Base-by-base conservation (phyloP, 2,329 filamentous ascomycete species). In the Leptographium wingfieldii region DNA sequence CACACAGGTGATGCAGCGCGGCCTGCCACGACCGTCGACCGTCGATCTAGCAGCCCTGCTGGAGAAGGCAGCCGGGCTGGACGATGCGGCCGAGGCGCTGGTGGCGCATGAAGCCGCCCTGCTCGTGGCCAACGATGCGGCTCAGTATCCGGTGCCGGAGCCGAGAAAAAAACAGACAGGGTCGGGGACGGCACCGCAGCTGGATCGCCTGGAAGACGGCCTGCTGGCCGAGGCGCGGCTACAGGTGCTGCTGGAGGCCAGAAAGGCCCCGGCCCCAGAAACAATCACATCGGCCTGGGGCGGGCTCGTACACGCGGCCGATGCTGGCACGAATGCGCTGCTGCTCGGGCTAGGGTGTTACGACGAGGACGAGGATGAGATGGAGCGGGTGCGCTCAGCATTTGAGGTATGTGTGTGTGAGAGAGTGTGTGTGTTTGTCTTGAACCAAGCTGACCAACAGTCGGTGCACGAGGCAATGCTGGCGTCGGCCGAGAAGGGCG, bases 1-100 rank as follows among this genome's bases (percentile, higher is more conserved):
- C 67, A 95, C 89, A 1, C 91, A 95, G 68, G 92, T 95, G n/a
- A 85, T 96, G 72, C 92, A 97, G 73, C 85, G 81, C 66, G 83
- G 82, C 4, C 76, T 99, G 14, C 94, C 94, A 9, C 82, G 92
- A 53, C 91, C 94, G 1, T 78, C 80, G 1, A 73, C 80, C 2
- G 77, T 97, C 16, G 86, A 97, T 70, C 73, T 94, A 27, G 76
- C 85, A 57, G 77, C 78, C 1, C 74, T 97, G 65, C 69, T 91
- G 57, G 80, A 83, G 63, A 78, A 77, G 38, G 87, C 87, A 0
- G 78, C 81, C 2, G 72, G 78, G 14, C 73, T 86, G 5, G 69
- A 77, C 2, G 84, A 92, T 67, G 80, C 85, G 0, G 79, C 85
- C n/a, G 78, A 87, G 66, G 77, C 80, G 14, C 75, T 87, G 54